Conservation (phyloP, 2,329 filamentous ascomycete species). For the Pseudocercospora fijiensis region DNA sequence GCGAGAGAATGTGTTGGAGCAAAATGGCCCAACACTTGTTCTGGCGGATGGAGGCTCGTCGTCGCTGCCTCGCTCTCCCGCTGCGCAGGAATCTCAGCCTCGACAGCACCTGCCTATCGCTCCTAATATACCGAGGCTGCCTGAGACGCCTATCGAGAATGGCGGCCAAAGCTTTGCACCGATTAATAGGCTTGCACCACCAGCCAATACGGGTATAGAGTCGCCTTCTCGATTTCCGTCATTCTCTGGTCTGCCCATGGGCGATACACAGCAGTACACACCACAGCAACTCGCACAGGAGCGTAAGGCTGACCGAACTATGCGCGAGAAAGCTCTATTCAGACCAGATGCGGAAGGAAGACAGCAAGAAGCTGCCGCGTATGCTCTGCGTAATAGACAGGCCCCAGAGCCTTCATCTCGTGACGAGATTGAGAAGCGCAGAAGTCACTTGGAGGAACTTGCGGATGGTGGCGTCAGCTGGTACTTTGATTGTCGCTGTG, state of each 20-base stretch:
- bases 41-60: not conserved
- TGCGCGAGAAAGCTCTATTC: conserved; percentile 1
- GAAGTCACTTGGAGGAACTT: not conserved
- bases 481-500: conserved; percentile 1
- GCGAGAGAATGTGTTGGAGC: not conserved
- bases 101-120: conserved; percentile 1
- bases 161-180: not conserved
- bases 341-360: not conserved
- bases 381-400: not conserved
- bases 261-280: conserved; percentile 1
- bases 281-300: conserved; percentile 8
- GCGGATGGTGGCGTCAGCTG: conserved; percentile 3
- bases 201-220: not conserved
- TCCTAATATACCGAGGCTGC: not conserved
- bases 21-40: not conserved
- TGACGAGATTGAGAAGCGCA: not conserved
- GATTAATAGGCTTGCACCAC: not conserved
- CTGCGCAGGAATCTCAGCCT: not conserved
- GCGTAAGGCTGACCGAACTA: conserved; percentile 2
- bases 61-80: conserved; percentile 3
- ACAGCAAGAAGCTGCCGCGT: not conserved
- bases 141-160: not conserved
- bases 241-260: conserved; percentile 4
- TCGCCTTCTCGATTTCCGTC: conserved; percentile 4
- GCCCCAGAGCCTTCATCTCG: not conserved